Evolutionary conservation across 148 eudicot genomes (phyloP), one percentile per base, ranked within the genome.

Genomic region (Chenopodium berlandieri): DNA sequence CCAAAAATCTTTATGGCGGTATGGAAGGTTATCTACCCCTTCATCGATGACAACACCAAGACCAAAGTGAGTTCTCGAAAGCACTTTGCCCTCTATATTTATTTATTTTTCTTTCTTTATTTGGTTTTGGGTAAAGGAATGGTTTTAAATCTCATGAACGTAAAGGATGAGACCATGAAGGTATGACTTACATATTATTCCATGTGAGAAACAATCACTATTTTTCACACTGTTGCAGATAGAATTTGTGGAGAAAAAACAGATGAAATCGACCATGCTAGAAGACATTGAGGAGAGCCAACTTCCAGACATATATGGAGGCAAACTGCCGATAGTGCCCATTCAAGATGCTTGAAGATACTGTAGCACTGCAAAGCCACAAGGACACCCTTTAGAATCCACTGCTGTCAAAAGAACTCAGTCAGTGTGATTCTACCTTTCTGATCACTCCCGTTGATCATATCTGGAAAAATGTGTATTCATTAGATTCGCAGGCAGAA

Each of bases 271-370:
- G 32, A 89, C 93, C 65, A 86, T 95, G 76, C 88, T 90, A 22
- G 88, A 90, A 82, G 90, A 92, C 48, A 91, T 95, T 52, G 98
- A 95, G 52, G 99, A 94, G 85, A 90, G 86, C 86, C 99, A 95
- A 81, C 83, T 94, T n/a, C 99, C 99, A 37, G 92, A 94, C 22
- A 79, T 88, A 20, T 95, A 92, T 79, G 99, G 99, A 81, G 99
- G 99, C 85, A 86, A 90, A 87, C 31, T 91, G 71, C 82, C 88
- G 47, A 82, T 95, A 50, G 84, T 90, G 44, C 94, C 97, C 17
- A 85, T 91, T 32, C 90, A 95, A 56, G 89, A 90, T 58, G 72
- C 68, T 73, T 82, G 84, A 82, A 12, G 69, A 71, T 25, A 25
- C 27, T 25, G 40, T 25, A 40, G 37, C 34, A 5, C 47, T 56